Base-by-base conservation (phyloP, 1,139 yeast species). In the Blastobotrys illinoisensis region DNA sequence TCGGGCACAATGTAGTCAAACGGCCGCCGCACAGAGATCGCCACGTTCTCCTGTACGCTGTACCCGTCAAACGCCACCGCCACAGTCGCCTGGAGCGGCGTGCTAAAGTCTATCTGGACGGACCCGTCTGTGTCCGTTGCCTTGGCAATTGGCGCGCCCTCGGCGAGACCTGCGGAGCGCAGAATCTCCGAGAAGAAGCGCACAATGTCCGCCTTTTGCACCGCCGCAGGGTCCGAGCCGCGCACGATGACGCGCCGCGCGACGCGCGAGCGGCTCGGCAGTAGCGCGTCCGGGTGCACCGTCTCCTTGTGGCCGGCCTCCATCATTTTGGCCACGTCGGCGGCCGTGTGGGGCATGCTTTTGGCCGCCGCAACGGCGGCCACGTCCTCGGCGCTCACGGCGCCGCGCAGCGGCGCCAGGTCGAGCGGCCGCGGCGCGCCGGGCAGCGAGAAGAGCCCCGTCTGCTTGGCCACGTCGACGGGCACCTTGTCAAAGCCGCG, bases 401-500 rank as follows among this genome's bases (percentile, higher is more conserved):
- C 11, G 23, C 46, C 24, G 5, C 11, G 2, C 23, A 18, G 5
- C 11, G n/a, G 23, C 46, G 13, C 46, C 46, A 45, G 44, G 46
- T 60, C 63, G 14, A 63, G 58, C 24, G 80, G 81, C 60, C 73
- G 75, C 0, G 86, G 82, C 51, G 79, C 78, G 2, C 93, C 93
- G 0, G 95, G 95, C 23, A 82, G 73, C 0, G 93, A 89, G 63
- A 88, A 90, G 3, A 87, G 70, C 0, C 97, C 97, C 0, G 91
- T 82, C 19, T 87, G 74, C 64, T 90, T 90, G 4, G 96, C 96
- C 60, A 87, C 77, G 60, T 84, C 89, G 0, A 95, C 87, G 1
- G 88, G 79, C 2, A 88, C 83, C 11, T 79, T 78, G 64, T 88
- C 95, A 67, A 86, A 88, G 0, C 91, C 95, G 49, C 76, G 73